Base-by-base conservation (phyloP, 23 red algal species). In the Cyanidiococcus yangmingshanensis region DNA sequence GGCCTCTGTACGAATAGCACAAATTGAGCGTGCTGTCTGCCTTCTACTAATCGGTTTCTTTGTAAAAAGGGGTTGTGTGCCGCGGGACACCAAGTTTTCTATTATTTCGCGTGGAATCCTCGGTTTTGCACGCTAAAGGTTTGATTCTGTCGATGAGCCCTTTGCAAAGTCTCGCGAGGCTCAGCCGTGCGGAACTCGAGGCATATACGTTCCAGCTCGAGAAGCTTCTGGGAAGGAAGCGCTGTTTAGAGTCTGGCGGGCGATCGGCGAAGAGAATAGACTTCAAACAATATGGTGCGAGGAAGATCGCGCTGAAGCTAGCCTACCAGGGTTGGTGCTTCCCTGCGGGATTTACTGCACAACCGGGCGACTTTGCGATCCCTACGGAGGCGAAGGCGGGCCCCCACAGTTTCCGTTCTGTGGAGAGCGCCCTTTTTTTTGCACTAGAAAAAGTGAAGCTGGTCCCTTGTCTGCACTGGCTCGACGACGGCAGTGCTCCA, bases 341-440 rank as follows among this genome's bases (percentile, higher is more conserved):
- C 32, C 21, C 63, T 25, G 15, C 63, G 7, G 63, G 63, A 17
- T 71, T 71, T 71, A 29, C 63, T 71, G 63, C 63, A 3, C 63
- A 71, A 30, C 63, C 63, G 63, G 63, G 12, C 27, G 63, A 71
- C 63, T 71, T 71, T 30, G 21, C 12, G 12, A 54, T 21, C 12
- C 21, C 45, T 54, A 15, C 45, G 45, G 45, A 7, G 45, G 45
- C 12, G 45, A 54, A 54, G 45, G 12, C 21, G 7, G 21, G 45
- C 21, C 12, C 12, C 7, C 7, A 15, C 45, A 29, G 16, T 27
- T 71, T 71, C 63, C 7, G 7, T 7, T 71, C 63, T 35, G 63
- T 71, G 27, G 63, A 71, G 63, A 71, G 63, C 27, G 63, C 63
- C 27, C 63, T 71, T 3, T 71, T 71, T 71, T 71, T 17, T 35